Evolutionary conservation across 306 rosid species (phyloP), one percentile per base, ranked within the genome.

Genomic region (Morella rubra): DNA sequence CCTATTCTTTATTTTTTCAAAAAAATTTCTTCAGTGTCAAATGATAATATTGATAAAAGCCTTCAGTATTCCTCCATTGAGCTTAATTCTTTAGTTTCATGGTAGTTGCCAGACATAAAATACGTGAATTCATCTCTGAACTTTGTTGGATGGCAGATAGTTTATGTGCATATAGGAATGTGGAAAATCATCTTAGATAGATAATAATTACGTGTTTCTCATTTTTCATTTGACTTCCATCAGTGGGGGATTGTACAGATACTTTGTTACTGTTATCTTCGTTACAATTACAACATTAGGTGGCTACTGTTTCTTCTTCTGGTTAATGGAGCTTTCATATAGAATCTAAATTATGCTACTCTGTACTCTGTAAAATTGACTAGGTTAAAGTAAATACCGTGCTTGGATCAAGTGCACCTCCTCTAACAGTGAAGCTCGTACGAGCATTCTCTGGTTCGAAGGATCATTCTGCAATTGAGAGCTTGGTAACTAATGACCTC

Each of bases 371-470:
- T 16, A 53, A 67, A 27, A 22, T 44, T 64, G 66, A 85, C 78
- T 88, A 96, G 99, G 98, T 92, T 67, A 89, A 84, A 90, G 97
- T 96, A 52, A 89, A 70, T 84, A 92, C 97, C 5, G 97, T 87
- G 72, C 93, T 96, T 82, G 98, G 99, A 74, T 93, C 98, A 82
- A 83, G 83, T 88, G 93, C 94, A 51, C 98, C 99, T 59, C 89
- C 89, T 75, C 80, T 93, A 79, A 86, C 91, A 14, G 99, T 92
- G 86, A 96, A 90, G 84, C 86, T 96, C 74, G 89, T 89, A 72
- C 87, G 58, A 82, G 97, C 91, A 64, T 84, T 86, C 77, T 72
- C 89, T 78, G 86, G 77, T 81, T 87, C 93, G 53, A 90, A 91
- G 85, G 93, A 71, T 77, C 71, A 88, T 46, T 83, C 94, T 59